Evolutionary conservation across 1,284 basidiomycete species (phyloP).

Genomic region (Lentinula novae-zelandiae): DNA sequence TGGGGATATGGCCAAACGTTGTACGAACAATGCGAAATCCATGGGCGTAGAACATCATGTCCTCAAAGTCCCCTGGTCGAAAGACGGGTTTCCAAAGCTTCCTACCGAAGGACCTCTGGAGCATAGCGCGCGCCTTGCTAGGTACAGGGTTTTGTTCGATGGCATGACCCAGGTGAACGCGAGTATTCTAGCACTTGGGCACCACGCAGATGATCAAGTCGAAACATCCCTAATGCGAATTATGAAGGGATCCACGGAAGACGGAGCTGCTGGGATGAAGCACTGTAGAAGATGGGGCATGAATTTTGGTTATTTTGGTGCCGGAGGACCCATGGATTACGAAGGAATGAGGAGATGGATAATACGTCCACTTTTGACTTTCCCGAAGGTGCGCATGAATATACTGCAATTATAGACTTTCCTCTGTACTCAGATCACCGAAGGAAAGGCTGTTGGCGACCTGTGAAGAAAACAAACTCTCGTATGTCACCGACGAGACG

Average conservation of each 20-base stretch:
- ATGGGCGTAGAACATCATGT: slow-evolving; percentile 47
- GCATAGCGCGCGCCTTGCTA: slow-evolving; percentile 49
- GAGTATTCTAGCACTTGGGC: slow-evolving; percentile 56
- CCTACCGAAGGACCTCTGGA: slow-evolving; percentile 45
- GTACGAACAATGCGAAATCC: slow-evolving; percentile 35
- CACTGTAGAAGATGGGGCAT: slow-evolving; percentile 70
- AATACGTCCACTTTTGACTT: slow-evolving; percentile 59
- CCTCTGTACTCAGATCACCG: neutral
- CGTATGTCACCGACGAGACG: slow-evolving; percentile 62
- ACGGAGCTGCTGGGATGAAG: slow-evolving; percentile 66
- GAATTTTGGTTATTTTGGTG: slow-evolving; percentile 37
- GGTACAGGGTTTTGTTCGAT: slow-evolving; percentile 53
- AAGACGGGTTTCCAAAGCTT: slow-evolving; percentile 41
- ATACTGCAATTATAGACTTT: neutral
- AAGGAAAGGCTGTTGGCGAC: slow-evolving; percentile 75
- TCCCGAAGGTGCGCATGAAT: slow-evolving; percentile 54
- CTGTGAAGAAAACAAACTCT: slow-evolving; percentile 54
- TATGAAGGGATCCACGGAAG: slow-evolving; percentile 45
- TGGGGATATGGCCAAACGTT: slow-evolving; percentile 47
- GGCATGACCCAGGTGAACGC: slow-evolving; percentile 38
- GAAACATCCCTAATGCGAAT: slow-evolving; percentile 74
- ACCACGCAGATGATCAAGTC: slow-evolving; percentile 77
- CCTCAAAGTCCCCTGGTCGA: slow-evolving; percentile 53
- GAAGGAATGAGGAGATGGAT: slow-evolving; percentile 66
- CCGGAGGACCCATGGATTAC: slow-evolving; percentile 40